These are phyloP conservation scores for Aleurites moluccanus DNA, from an alignment of 441 rosid genomes.

Conservation along the genomic window DNA sequence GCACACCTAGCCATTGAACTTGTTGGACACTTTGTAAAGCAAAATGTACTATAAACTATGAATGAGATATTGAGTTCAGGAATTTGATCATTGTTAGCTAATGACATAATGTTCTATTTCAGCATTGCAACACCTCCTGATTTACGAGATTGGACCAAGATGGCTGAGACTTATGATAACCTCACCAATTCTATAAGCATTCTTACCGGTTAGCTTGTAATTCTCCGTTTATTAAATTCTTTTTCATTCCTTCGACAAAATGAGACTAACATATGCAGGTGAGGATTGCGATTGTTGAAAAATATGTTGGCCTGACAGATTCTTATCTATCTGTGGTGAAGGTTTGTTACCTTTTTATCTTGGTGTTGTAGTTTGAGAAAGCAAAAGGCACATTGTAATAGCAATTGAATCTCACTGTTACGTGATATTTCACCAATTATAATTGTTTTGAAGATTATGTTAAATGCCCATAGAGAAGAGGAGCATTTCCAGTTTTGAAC, in stretches of 20 bases:
- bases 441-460: not conserved
- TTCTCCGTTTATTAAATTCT: slow-evolving; percentile 7
- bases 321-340: slow-evolving; percentile 81
- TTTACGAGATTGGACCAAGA: slow-evolving; percentile 76
- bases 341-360: slow-evolving; percentile 39
- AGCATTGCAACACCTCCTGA: slow-evolving; percentile 58
- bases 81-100: slow-evolving; percentile 19
- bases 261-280: slow-evolving; percentile 47
- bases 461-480: not conserved
- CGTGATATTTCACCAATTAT: not conserved
- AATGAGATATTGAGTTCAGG: slow-evolving; percentile 1
- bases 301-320: slow-evolving; percentile 80
- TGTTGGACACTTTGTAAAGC: not conserved
- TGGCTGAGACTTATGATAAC: slow-evolving; percentile 70
- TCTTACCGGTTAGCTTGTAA: slow-evolving; percentile 27
- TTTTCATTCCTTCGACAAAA: slow-evolving; percentile 16
- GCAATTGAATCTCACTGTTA: not conserved
- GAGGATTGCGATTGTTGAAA: slow-evolving; percentile 79
- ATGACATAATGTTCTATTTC: slow-evolving; percentile 22
- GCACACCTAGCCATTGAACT: not conserved
- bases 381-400: not conserved
- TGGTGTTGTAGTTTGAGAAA: slow-evolving; percentile 11
- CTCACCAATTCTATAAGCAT: slow-evolving; percentile 53
- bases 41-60: slow-evolving; percentile 11
- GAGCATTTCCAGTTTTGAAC: not conserved